Evolutionary conservation across 2,329 filamentous ascomycete genomes (phyloP).

Genomic region (Aspergillus glaucus): DNA sequence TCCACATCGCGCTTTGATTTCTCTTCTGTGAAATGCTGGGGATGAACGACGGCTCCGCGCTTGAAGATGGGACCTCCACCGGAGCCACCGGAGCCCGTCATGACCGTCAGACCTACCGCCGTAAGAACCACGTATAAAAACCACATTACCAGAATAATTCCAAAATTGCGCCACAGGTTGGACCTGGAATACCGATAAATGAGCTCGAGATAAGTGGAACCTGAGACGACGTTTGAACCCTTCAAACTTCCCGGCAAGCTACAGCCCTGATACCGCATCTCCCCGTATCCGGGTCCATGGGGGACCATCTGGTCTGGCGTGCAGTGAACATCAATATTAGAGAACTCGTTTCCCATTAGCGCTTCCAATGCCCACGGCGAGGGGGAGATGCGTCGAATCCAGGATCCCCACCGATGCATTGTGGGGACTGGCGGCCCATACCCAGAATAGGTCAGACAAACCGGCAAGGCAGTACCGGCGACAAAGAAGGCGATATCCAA

Average conservation of each 20-base stretch:
- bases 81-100: background rate
- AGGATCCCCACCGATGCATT: slow-evolving; percentile 69
- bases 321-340: slow-evolving; percentile 62
- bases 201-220: slow-evolving; percentile 61
- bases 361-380: slow-evolving; percentile 68
- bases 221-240: slow-evolving; percentile 59
- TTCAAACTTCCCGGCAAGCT: slow-evolving; percentile 66
- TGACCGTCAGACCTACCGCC: background rate
- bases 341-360: slow-evolving; percentile 85
- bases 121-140: background rate
- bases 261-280: slow-evolving; percentile 72
- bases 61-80: too few relatives aligned
- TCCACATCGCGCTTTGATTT: too few relatives aligned
- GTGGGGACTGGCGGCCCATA: slow-evolving; percentile 76
- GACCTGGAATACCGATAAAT: slow-evolving; percentile 61
- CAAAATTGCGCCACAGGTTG: slow-evolving; percentile 63
- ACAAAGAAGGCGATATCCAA: slow-evolving; percentile 84
- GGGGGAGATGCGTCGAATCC: slow-evolving; percentile 73
- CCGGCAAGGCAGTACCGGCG: slow-evolving; percentile 68
- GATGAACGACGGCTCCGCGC: too few relatives aligned
- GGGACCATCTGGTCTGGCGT: slow-evolving; percentile 63
- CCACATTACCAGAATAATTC: slow-evolving; percentile 32
- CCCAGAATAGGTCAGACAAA: slow-evolving; percentile 61
- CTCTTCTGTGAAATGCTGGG: too few relatives aligned
- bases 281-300: slow-evolving; percentile 60